Evolutionary conservation across 2,329 filamentous ascomycete species (phyloP).

Genomic region (Fusarium aywerte): DNA sequence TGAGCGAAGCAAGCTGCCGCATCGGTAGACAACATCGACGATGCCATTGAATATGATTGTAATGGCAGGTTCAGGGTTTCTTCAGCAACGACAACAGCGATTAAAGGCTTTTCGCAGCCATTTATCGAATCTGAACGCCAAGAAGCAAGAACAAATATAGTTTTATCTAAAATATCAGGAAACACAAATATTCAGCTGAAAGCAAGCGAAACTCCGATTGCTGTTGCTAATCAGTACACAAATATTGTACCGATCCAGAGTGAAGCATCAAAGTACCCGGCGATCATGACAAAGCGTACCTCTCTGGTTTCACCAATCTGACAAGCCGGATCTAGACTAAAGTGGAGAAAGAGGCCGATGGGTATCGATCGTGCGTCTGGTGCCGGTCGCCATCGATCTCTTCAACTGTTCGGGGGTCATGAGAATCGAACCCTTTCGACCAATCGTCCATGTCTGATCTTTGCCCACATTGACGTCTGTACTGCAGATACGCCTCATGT

Average conservation of each 20-base stretch:
- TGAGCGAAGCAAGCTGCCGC: not conserved
- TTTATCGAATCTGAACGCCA: not conserved
- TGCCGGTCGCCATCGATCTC: slow-evolving; percentile 38
- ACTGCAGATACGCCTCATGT: slow-evolving; percentile 19
- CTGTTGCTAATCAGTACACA: not conserved
- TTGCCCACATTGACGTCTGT: not conserved
- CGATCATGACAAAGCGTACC: slow-evolving; percentile 18
- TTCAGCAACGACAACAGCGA: slow-evolving; percentile 12
- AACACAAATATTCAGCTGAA: not conserved
- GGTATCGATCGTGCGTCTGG: slow-evolving; percentile 38
- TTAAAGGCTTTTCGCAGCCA: not conserved
- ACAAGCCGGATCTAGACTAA: not conserved
- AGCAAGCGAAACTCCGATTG: not conserved
- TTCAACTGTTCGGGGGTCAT: slow-evolving; percentile 25
- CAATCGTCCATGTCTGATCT: slow-evolving; percentile 14
- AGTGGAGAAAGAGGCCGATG: slow-evolving; percentile 28
- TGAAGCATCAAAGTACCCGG: slow-evolving; percentile 1
- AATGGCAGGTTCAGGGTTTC: not conserved
- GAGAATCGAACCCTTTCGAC: slow-evolving; percentile 25
- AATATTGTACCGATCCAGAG: slow-evolving; percentile 29
- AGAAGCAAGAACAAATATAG: slow-evolving; percentile 4
- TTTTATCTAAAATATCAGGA: not conserved
- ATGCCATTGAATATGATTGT: slow-evolving; percentile 1
- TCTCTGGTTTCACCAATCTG: slow-evolving; percentile 13
- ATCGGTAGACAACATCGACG: not conserved